Base-by-base conservation (phyloP, 257 asterid species). In the Solanum lycopersicoides region DNA sequence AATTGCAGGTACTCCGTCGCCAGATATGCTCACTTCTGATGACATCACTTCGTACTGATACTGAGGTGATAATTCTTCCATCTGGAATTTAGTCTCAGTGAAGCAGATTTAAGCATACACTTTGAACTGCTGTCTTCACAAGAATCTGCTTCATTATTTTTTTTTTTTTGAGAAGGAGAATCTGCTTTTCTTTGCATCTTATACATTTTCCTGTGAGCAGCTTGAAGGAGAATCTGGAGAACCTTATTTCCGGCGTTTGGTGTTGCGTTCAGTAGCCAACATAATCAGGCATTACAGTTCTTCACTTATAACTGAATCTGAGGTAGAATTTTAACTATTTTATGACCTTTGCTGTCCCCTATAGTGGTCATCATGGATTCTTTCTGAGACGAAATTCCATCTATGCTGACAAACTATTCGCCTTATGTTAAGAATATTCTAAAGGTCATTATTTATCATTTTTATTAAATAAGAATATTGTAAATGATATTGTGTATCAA, bases 31-130 rank as follows among this genome's bases (percentile, higher is more conserved):
- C 99, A 87, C 97, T 97, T 88, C 98, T 97, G 86, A 97, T 97
- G 99, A 97, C 99, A 73, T 97, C 99, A 82, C 98, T 97, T 74
- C 98, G 99, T 69, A 96, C 97, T 12, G 96, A 97, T 87, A 92
- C 99, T 66, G 99, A 97, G 99, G 99, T 97, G 88, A 85, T 47
- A 28, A 21, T 79, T 82, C 88, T 66, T 82, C 84, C 77, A 79
- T 63, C 85, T 30, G 47, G 86, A 88, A 80, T 69, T 74, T 63
- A 85, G 73, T 83, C 80, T 68, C 84, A 73, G 76, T 28, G 44
- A 42, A 53, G 68, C 80, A 74, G 87, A 87, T 63, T 74, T 72
- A 15, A 82, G 47, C 71, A 82, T 45, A 73, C 59, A 47, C 35
- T 86, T 50, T 86, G 65, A 69, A 23, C 53, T 44, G n/a, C 71